Evolutionary conservation across 129 eudicot species (phyloP), one percentile per base, ranked within the genome.

Genomic region (Pseudognaphalium luteoalbum): DNA sequence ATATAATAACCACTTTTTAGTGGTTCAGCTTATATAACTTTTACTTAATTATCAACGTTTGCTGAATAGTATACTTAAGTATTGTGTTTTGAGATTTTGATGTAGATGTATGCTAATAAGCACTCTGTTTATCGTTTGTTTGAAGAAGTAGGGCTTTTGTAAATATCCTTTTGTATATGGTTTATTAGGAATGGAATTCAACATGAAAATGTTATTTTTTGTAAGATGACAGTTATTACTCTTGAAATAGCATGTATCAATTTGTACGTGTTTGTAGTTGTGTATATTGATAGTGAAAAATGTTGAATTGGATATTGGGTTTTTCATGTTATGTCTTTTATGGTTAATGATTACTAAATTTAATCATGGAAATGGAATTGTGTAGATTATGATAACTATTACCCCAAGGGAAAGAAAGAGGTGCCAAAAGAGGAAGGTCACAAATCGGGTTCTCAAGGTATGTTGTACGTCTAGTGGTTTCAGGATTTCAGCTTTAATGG

Each of bases 301-400:
- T 16, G 14, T 30, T 61, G 70, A 29, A 67, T 50, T 5, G 6
- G 16, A 67, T 14, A 68, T 33, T 35, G 17, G 12, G 56, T n/a
- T 39, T 15, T 6, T 61, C 12, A 22, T 39, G 35, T 68, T 50
- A 20, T 35, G 17, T 11, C 14, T 57, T 52, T 9, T 57, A 35
- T 20, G 66, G 30, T 16, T 75, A 33, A 42, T 8, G 50, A 42
- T 15, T 35, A 34, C 68, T 3, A 22, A 22, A 34, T 72, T 3
- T 78, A n/a, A 58, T 37, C 30, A 64, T 67, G 35, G 69, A 14
- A 29, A 62, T 74, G 69, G 61, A 67, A 44, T 62, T 21, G 68
- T 79, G 73, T 67, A 90, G 96, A 90, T 16, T 90, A 80, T 66
- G 88, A 87, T 63, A 87, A 90, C 69, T 90, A 87, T 80, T 78